Evolutionary conservation across 2,329 filamentous ascomycete genomes (phyloP), one percentile per base, ranked within the genome.

Genomic region (Penicillium paneum): DNA sequence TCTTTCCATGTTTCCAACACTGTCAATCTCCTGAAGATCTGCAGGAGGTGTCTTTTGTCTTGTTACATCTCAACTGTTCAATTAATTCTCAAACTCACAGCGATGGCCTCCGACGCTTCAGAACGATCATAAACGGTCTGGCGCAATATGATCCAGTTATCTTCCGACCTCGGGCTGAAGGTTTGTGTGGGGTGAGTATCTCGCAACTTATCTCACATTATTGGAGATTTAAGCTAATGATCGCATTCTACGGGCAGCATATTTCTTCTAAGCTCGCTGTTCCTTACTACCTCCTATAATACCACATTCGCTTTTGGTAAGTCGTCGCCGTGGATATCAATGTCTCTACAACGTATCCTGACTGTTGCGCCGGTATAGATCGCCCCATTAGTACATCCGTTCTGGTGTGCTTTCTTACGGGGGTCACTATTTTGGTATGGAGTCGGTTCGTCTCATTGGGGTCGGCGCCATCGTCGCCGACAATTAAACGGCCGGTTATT

Each of bases 321-420:
- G 70, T 56, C 40, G 40, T n/a, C 15, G 12, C 29, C 29, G 32
- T 52, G 26, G 24, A n/a, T 31, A 17, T 24, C 44, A 46, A 54
- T 12, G 11, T 31, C 12, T 31, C 24, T 34, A 21, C 49, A 42
- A 53, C 52, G 38, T 50, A 17, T 54, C 19, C 64, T 66, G 44
- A 65, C 49, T 28, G 19, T 40, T 41, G 42, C 39, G 35, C 11
- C 34, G 11, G 21, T 42, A 29, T 53, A 78, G 79, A 80, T 59
- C 76, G 75, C 45, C 78, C 79, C 4, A 59, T 79, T 13, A 76
- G 77, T 59, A 72, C 77, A 7, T 64, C 71, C 17, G 67, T 76
- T 35, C 59, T 78, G 5, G 63, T 73, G 21, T 76, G 79, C 36
- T 70, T 74, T 38, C 64, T 74, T 24, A 66, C 74, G 10, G 77